phyloP scores from a whole-genome alignment of 1,139 yeast genomes.

The Yamadazyma blattariae region DNA sequence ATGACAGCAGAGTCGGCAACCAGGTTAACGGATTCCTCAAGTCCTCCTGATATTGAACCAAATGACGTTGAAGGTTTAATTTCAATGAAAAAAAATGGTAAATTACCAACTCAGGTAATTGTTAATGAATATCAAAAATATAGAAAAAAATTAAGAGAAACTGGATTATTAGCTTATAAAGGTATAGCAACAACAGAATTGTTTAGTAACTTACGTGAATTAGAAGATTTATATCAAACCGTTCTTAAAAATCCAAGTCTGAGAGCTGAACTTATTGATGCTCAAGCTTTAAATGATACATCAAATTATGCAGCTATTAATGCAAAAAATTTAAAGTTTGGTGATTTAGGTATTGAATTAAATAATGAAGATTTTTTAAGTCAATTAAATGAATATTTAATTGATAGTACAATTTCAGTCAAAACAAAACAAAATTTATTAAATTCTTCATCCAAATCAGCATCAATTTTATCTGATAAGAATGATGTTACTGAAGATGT shows the following conservation, averaged over 20 bases:
- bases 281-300: conserved; percentile 40
- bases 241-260: conserved; percentile 26
- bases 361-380: conserved; percentile 45
- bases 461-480: background rate
- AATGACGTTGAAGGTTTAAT: too few species aligned
- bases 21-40: conserved; percentile 3
- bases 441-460: too few species aligned
- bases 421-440: background rate
- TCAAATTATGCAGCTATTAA: conserved; percentile 46
- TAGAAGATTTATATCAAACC: conserved; percentile 21
- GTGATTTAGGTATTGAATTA: conserved; percentile 48
- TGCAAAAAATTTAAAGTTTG: conserved; percentile 56
- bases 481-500: conserved; percentile 16
- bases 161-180: conserved; percentile 24
- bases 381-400: conserved; percentile 12
- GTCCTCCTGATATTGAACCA: conserved; percentile 4
- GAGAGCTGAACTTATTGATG: conserved; percentile 24
- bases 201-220: conserved; percentile 20
- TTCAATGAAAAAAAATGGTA: conserved; percentile 1
- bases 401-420: background rate
- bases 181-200: conserved; percentile 29
- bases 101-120: conserved; percentile 11
- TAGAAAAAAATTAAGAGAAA: conserved; percentile 16
- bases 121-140: conserved; percentile 20
- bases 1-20: conserved; percentile 4